A percentile compares a stretch with the other conserved stretches of the same genome.
Evolutionary conservation across 768 basidiomycete species (phyloP).

Genomic region (Mycena kentingensis): DNA sequence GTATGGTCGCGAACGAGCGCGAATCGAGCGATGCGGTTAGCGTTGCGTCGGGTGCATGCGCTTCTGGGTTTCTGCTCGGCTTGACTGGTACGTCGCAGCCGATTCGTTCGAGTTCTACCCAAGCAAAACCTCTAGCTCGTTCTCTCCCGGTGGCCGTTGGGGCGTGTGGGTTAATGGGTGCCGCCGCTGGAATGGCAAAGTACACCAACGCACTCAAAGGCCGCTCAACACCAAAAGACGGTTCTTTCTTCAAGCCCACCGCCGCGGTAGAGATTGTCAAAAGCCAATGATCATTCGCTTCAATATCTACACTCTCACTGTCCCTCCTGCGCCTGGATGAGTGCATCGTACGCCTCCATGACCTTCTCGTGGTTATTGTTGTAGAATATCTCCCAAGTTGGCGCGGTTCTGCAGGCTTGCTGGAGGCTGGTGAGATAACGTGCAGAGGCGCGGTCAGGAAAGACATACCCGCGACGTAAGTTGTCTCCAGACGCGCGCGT

Average conservation of each 20-base stretch:
- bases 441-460: background rate
- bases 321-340: slow-evolving; percentile 14
- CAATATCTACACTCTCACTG: too few species aligned
- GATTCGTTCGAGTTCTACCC: background rate
- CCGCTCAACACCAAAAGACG: slow-evolving; percentile 47
- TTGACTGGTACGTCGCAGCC: slow-evolving; percentile 63
- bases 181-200: slow-evolving; percentile 79
- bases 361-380: slow-evolving; percentile 44
- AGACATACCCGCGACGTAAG: slow-evolving; percentile 48
- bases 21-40: slow-evolving; percentile 79
- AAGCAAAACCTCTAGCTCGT: slow-evolving; percentile 52
- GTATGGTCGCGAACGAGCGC: slow-evolving; percentile 78
- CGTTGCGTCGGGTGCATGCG: slow-evolving; percentile 85
- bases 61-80: slow-evolving; percentile 90
- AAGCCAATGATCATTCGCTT: slow-evolving; percentile 10
- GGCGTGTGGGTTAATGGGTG: slow-evolving; percentile 77
- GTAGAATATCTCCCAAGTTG: slow-evolving; percentile 56
- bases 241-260: slow-evolving; percentile 80
- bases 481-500: slow-evolving; percentile 50
- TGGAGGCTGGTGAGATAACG: background rate
- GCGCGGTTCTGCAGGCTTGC: slow-evolving; percentile 45
- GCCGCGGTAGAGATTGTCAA: slow-evolving; percentile 17
- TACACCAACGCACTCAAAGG: slow-evolving; percentile 64
- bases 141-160: slow-evolving; percentile 83
- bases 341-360: slow-evolving; percentile 40